Conservation (phyloP, 1,139 yeast species). For the Wickerhamomyces sp. region DNA sequence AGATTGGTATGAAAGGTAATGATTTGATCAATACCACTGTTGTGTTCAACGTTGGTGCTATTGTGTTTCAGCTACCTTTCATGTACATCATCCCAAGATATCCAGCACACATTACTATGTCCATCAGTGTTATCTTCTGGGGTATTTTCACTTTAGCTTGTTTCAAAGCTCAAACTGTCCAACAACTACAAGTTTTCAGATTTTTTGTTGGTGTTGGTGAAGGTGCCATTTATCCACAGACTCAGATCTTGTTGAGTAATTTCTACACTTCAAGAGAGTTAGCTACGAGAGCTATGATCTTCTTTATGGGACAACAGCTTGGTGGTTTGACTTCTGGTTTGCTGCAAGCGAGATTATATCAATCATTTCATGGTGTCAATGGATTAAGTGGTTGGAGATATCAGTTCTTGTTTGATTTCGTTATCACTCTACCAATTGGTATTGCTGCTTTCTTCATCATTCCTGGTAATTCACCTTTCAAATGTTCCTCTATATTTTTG, state of each 20-base stretch:
- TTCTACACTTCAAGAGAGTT: conserved; percentile 62
- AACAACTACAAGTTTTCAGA: conserved; percentile 22
- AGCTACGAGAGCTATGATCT: conserved; percentile 48
- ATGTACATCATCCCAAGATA: conserved; percentile 37
- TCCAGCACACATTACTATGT: conserved; percentile 51
- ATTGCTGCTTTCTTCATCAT: conserved; percentile 52
- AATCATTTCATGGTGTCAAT: conserved; percentile 41
- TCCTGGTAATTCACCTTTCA: conserved; percentile 34
- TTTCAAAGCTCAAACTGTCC: conserved; percentile 40
- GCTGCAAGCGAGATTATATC: conserved; percentile 49
- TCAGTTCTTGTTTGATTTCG: conserved; percentile 70
- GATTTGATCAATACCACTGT: conserved; percentile 58
- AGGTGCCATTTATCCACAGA: conserved; percentile 56
- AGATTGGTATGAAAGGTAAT: conserved; percentile 54
- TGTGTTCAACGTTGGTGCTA: conserved; percentile 50
- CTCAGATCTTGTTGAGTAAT: conserved; percentile 58
- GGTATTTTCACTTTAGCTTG: conserved; percentile 56
- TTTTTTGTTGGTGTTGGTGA: conserved; percentile 63
- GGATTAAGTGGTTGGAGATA: conserved; percentile 73
- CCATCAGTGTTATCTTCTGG: conserved; percentile 60
- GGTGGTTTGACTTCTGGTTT: conserved; percentile 58
- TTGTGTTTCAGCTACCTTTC: conserved; percentile 50
- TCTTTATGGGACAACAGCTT: conserved; percentile 50
- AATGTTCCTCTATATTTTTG: conserved; percentile 30
- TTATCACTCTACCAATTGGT: conserved; percentile 52